Evolutionary conservation across 1,139 yeast species (phyloP).

Genomic region (Diutina rugosa): DNA sequence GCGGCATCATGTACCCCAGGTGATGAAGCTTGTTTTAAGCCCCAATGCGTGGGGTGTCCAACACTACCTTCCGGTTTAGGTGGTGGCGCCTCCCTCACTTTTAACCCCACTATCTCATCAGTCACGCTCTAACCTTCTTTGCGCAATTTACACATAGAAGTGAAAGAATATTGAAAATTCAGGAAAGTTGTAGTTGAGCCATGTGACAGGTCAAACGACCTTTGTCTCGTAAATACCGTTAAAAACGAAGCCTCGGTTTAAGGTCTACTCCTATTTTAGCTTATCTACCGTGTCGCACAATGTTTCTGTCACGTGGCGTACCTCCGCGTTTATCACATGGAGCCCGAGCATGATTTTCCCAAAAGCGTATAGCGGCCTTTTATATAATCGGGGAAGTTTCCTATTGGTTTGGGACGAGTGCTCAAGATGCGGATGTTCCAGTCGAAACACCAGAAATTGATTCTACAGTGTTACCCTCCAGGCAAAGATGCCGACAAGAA

Average conservation of each 20-base stretch:
- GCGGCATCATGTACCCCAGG: not conserved
- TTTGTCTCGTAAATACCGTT: too few species aligned
- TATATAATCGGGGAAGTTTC: not conserved
- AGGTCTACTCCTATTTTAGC: not conserved
- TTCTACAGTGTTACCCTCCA: conserved; percentile 86
- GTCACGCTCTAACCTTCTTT: not conserved
- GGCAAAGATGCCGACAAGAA: conserved; percentile 77
- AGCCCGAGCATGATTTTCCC: not conserved
- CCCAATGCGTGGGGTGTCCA: not conserved
- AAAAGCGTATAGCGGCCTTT: not conserved
- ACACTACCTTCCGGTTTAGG: not conserved
- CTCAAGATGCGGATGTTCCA: conserved; percentile 8
- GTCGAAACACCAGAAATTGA: conserved; percentile 83
- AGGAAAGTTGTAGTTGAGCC: too few species aligned
- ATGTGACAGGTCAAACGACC: too few species aligned
- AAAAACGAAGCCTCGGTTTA: not conserved
- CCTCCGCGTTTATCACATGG: not conserved
- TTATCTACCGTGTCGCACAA: not conserved
- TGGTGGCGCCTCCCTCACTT: not conserved
- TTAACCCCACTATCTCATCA: not conserved
- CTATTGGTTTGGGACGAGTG: not conserved
- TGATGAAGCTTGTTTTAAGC: not conserved
- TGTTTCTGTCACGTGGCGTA: not conserved
- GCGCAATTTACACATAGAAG: too few species aligned
- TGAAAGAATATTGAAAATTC: too few species aligned